These are phyloP conservation scores for Alternaria brassicae DNA, from an alignment of 2,329 filamentous ascomycete species.

Conservation along the genomic window DNA sequence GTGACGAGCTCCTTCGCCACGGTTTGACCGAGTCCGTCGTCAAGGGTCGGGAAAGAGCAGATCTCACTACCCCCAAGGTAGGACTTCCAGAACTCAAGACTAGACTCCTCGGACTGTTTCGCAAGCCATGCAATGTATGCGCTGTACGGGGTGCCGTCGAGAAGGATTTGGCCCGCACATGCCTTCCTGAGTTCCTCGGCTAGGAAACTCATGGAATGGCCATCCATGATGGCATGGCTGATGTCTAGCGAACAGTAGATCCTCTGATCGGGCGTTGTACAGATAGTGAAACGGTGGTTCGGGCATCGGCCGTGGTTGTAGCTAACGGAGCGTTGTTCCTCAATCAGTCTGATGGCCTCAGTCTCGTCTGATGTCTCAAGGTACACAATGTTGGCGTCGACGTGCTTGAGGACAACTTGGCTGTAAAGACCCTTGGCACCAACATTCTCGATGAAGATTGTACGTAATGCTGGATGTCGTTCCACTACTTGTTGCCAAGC, in stretches of 20 bases:
- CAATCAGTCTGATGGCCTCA: constrained; percentile 31
- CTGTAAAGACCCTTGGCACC: constrained; percentile 41
- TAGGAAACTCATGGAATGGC: constrained; percentile 43
- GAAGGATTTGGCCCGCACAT: constrained; percentile 31
- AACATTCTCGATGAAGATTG: constrained; percentile 44
- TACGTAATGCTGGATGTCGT: constrained; percentile 41
- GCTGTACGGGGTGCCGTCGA: constrained; percentile 40
- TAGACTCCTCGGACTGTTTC: constrained; percentile 33
- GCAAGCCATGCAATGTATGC: constrained; percentile 43
- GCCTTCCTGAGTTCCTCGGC: constrained; percentile 38
- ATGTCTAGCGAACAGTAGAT: constrained; percentile 45
- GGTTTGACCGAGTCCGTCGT: constrained; percentile 25
- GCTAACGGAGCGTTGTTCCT: constrained; percentile 30
- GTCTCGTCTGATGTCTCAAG: constrained; percentile 28
- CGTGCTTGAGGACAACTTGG: constrained; percentile 41
- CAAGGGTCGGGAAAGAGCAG: constrained; percentile 43
- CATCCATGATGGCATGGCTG: constrained; percentile 48
- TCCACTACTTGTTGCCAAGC: constrained; percentile 41
- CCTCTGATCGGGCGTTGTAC: constrained; percentile 28
- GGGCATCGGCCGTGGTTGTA: constrained; percentile 36
- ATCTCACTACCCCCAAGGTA: constrained; percentile 42
- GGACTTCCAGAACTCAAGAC: constrained; percentile 42
- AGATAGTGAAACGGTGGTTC: constrained; percentile 45
- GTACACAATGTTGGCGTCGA: constrained; percentile 35
- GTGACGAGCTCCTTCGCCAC: constrained; percentile 33